phyloP scores from a whole-genome alignment of 2,329 filamentous ascomycete species.

The Aspergillus fischeri region DNA sequence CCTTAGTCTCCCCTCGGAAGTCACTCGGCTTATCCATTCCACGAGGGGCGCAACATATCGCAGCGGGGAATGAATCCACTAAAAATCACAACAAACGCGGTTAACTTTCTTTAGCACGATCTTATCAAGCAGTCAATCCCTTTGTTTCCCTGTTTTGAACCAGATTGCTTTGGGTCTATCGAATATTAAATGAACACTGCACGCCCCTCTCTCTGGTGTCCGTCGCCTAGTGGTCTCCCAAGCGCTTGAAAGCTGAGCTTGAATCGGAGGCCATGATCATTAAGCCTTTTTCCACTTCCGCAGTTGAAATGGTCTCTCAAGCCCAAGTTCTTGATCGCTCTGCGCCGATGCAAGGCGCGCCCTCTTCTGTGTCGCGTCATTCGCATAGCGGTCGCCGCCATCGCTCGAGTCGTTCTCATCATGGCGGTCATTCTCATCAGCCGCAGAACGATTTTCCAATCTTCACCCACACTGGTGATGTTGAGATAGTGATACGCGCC shows the following conservation, averaged over 20 bases:
- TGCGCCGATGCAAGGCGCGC: constrained; percentile 56
- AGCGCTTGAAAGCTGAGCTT: not conserved
- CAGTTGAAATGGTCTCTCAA: constrained; percentile 36
- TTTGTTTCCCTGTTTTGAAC: not conserved
- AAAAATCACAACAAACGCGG: not conserved
- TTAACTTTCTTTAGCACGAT: not conserved
- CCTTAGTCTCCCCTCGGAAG: not conserved
- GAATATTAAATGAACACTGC: constrained; percentile 9
- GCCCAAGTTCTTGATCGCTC: constrained; percentile 49
- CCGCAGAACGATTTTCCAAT: constrained; percentile 89
- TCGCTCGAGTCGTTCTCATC: constrained; percentile 76
- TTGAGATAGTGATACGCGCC: constrained; percentile 76
- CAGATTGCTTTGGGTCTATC: not conserved
- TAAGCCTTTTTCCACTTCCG: constrained; percentile 7
- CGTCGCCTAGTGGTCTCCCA: constrained; percentile 7
- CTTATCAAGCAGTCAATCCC: not conserved
- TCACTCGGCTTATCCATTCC: not conserved
- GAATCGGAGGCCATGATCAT: constrained; percentile 15
- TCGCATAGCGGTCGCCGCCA: constrained; percentile 59
- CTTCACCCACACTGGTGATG: constrained; percentile 85
- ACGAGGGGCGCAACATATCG: not conserved
- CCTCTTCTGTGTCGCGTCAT: constrained; percentile 62
- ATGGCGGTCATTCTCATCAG: constrained; percentile 64
- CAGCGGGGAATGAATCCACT: constrained; percentile 2
- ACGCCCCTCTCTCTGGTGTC: constrained; percentile 10